Evolutionary conservation across 129 eudicot genomes (phyloP).

Genomic region (Lactuca sativa): DNA sequence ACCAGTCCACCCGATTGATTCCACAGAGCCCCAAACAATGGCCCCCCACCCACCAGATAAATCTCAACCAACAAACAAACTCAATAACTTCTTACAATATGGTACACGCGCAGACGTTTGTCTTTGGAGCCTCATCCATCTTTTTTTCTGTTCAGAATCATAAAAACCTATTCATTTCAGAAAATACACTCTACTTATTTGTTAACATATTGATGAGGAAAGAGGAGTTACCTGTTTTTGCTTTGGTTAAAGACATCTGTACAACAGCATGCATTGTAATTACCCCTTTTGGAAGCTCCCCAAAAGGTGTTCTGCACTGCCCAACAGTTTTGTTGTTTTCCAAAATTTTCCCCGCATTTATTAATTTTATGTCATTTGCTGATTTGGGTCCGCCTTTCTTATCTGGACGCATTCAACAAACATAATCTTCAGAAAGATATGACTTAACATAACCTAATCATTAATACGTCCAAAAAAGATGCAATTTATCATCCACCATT

Average conservation of each 20-base stretch:
- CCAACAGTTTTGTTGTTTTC: slow-evolving; percentile 85
- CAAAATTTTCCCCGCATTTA: slow-evolving; percentile 84
- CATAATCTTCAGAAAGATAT: slow-evolving; percentile 5
- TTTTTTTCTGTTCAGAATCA: slow-evolving; percentile 66
- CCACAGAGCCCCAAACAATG: slow-evolving; percentile 34
- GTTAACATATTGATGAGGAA: neutral
- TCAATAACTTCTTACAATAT: slow-evolving; percentile 55
- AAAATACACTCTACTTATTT: neutral
- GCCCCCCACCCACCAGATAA: slow-evolving; percentile 21
- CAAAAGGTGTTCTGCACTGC: slow-evolving; percentile 78
- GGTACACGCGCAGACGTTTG: slow-evolving; percentile 61
- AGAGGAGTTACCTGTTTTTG: slow-evolving; percentile 67
- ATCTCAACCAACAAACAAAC: slow-evolving; percentile 37
- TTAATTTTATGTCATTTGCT: slow-evolving; percentile 78
- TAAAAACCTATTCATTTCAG: slow-evolving; percentile 11
- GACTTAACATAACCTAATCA: neutral
- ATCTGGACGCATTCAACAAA: slow-evolving; percentile 42
- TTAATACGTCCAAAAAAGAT: neutral
- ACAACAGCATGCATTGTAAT: slow-evolving; percentile 98
- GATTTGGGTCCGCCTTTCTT: slow-evolving; percentile 75
- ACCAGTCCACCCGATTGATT: slow-evolving; percentile 34
- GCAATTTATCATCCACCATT: neutral
- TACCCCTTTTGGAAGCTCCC: slow-evolving; percentile 83
- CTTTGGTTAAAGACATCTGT: slow-evolving; percentile 84
- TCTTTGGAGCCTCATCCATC: slow-evolving; percentile 76